phyloP scores from a whole-genome alignment of 2,329 filamentous ascomycete species.

The Cordyceps militaris region DNA sequence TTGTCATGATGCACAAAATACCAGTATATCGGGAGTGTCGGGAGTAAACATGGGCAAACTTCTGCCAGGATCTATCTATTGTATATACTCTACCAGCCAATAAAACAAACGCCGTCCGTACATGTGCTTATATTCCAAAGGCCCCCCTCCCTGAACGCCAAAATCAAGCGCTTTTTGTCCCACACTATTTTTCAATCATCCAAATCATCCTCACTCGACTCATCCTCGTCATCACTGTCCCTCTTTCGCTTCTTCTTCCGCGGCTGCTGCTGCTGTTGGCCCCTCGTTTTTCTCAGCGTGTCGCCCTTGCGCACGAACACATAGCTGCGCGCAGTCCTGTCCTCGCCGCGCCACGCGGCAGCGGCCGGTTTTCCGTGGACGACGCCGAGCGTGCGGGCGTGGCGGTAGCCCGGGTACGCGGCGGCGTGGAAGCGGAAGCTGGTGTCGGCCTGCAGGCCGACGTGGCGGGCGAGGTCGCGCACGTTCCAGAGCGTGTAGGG shows the following conservation, averaged over 20 bases:
- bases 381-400: slow-evolving; percentile 66
- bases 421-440: slow-evolving; percentile 62
- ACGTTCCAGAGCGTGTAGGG: slow-evolving; percentile 97
- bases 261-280: slow-evolving; percentile 19
- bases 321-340: slow-evolving; percentile 47
- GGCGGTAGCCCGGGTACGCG: slow-evolving; percentile 66
- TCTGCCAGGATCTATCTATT: not conserved
- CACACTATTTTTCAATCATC: not conserved
- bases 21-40: too few relatives aligned
- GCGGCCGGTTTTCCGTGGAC: slow-evolving; percentile 38
- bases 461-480: slow-evolving; percentile 74
- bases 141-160: not conserved
- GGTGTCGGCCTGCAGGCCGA: slow-evolving; percentile 59
- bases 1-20: too few relatives aligned
- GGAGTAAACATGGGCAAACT: not conserved
- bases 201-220: not conserved
- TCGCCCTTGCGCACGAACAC: slow-evolving; percentile 56
- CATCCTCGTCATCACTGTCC: not conserved
- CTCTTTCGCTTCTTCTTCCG: slow-evolving; percentile 4
- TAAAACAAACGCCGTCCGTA: too few relatives aligned
- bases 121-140: too few relatives aligned
- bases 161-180: not conserved
- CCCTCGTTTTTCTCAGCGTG: slow-evolving; percentile 21
- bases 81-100: not conserved
- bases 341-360: slow-evolving; percentile 34